A percentile compares a stretch with the other conserved stretches of the same genome.
phyloP scores from a whole-genome alignment of 768 basidiomycete genomes.

The Tulasnella calospora region DNA sequence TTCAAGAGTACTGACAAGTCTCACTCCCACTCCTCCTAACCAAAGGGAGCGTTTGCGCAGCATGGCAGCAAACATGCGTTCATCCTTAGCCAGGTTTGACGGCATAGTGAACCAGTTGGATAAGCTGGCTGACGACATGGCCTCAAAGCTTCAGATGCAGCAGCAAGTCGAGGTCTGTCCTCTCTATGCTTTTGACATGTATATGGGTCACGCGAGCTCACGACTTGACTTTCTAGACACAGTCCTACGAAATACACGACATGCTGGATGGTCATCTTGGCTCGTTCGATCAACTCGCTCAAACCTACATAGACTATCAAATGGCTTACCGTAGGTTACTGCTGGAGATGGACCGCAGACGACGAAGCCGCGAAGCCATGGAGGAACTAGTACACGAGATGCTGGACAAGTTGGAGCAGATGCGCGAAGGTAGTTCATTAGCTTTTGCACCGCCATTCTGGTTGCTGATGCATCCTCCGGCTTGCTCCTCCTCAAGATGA shows the following conservation, averaged over 20 bases:
- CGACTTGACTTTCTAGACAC: conserved; percentile 35
- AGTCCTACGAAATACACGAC: conserved; percentile 29
- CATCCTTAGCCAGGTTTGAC: conserved; percentile 49
- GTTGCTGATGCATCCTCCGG: no score
- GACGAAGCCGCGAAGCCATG: conserved; percentile 59
- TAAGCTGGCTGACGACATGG: conserved; percentile 73
- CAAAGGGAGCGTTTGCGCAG: conserved; percentile 50
- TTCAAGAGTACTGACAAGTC: not conserved
- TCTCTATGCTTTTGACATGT: not conserved
- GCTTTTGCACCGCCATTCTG: not conserved
- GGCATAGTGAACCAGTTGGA: conserved; percentile 61
- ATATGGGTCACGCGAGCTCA: conserved; percentile 1
- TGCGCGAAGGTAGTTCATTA: conserved; percentile 55
- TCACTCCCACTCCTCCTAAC: not conserved
- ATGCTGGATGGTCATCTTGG: conserved; percentile 57
- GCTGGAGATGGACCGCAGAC: conserved; percentile 64
- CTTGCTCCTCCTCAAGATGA: conserved; percentile 51
- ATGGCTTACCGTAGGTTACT: conserved; percentile 69
- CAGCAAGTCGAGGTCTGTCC: conserved; percentile 58
- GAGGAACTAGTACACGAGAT: conserved; percentile 63
- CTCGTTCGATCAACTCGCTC: conserved; percentile 59
- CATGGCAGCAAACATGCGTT: conserved; percentile 44
- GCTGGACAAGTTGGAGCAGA: conserved; percentile 56
- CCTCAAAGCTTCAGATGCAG: conserved; percentile 67
- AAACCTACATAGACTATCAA: conserved; percentile 64